phyloP scores from a whole-genome alignment of 306 rosid species.

The Oxytropis ochrocephala region DNA sequence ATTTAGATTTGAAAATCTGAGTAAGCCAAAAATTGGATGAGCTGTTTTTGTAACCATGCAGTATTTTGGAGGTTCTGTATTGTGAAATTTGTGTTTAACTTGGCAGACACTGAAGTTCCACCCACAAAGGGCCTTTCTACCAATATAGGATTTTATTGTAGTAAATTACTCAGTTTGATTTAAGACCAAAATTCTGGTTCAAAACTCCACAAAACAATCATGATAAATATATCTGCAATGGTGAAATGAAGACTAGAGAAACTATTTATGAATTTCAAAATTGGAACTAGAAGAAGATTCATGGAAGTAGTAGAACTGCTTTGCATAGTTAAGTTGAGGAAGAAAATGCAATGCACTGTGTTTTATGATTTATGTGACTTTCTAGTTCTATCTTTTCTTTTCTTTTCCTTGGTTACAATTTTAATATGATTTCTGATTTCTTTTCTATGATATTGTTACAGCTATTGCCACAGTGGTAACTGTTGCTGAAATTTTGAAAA shows the following conservation, averaged over 20 bases:
- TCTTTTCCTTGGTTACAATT: background rate
- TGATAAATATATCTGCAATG: background rate
- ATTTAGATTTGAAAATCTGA: background rate
- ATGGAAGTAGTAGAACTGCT: background rate
- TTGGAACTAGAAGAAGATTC: background rate
- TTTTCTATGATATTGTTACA: constrained; percentile 21
- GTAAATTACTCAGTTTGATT: background rate
- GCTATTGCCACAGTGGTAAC: constrained; percentile 84
- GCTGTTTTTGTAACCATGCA: background rate
- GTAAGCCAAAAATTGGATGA: background rate
- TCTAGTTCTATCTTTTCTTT: background rate
- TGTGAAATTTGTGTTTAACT: background rate
- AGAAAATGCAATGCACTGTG: background rate
- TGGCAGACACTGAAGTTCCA: background rate
- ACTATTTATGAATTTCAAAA: background rate
- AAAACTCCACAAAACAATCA: background rate
- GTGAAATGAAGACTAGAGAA: background rate
- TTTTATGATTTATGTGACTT: background rate
- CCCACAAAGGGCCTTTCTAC: background rate
- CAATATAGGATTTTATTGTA: background rate
- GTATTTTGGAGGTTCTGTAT: background rate
- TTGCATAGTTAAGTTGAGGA: background rate
- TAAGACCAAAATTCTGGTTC: background rate
- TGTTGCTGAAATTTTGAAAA: constrained; percentile 77
- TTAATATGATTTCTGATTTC: background rate